Evolutionary conservation across 2,329 filamentous ascomycete species (phyloP), one percentile per base, ranked within the genome.

Genomic region (Didymella exigua): DNA sequence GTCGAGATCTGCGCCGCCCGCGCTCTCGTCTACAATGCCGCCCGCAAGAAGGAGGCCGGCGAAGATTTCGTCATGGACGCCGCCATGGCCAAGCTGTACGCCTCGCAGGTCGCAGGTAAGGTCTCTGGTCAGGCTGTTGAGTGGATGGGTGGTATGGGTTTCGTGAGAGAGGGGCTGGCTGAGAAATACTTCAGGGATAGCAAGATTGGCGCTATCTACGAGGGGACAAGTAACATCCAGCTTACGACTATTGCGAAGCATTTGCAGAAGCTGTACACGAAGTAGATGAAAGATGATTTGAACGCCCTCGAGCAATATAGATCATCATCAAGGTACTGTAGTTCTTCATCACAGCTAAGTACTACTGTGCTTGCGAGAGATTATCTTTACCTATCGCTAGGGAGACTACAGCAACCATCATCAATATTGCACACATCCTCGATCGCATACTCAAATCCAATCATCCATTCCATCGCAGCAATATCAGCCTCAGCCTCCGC

Each of bases 91-190:
- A 99, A 99, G 82, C 83, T 99, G 50, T 96, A 90, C 75, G 87
- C 95, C 2, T 95, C 90, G 4, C 95, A 99, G 78, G 91, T 99
- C 27, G 95, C 95, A 0, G 90, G 90, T 18, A 87, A 86, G 49
- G 93, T 99, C 18, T 89, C 89, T 50, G 87, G 93, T 6, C 84
- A 89, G 43, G 95, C 93, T 0, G 86, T 99, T 24, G 95, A 99
- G 79, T 99, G 95, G 95, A 98, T 98, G 93, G 95, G 95, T 42
- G 95, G 95, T 37, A 98, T 99, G 95, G 95, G 95, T 40, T 99
- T 99, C 69, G 95, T 99, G 14, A 83, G 95, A 38, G 95, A 99
- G 76, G 95, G 95, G 0, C 86, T 96, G 54, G 95, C 95, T 0
- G 95, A 99, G 86, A 99, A 99, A 86, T 97, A 89, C 81, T 99